Evolutionary conservation across 2,329 filamentous ascomycete species (phyloP), one percentile per base, ranked within the genome.

Genomic region (Penicillium sp.): DNA sequence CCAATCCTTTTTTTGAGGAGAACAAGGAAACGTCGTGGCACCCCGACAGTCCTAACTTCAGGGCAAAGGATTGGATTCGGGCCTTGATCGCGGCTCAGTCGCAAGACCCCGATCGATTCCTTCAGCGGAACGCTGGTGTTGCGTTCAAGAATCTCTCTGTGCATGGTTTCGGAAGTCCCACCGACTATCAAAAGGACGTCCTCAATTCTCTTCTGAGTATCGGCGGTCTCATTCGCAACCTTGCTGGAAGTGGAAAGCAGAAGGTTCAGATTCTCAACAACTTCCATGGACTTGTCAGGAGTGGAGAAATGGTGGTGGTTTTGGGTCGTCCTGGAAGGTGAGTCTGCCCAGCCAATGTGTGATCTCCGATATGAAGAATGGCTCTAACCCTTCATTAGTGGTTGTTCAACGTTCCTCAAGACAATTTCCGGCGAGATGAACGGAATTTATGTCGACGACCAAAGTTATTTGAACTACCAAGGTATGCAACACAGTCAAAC

Each of bases 221-320:
- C 14, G 85, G 86, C 1, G 35, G 35, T 9, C 14, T 37, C 7
- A 2, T 37, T 16, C 35, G 35, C 19, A n/a, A n/a, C 16, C 35
- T 37, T 37, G 35, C 19, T 6, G 35, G 35, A 37, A 37, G 35
- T n/a, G 35, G 5, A 84, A 84, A 56, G 90, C 79, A 79, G 29
- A 89, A 96, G 71, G 84, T 87, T 42, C 87, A 90, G 5, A 87
- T 96, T 45, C 76, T 96, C 22, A 82, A 90, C 59, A 80, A 84
- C 64, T 93, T 71, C 35, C 57, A 60, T 6, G 76, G 88, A 29
- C 82, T 90, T 1, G 85, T 86, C 55, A 87, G 87, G 61, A 90
- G 91, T 0, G 92, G 92, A 1, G 92, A 96, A 79, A 96, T 96
- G 91, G 83, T 93, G 0, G 80, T 96, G 2, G 91, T 96, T 0